phyloP scores from a whole-genome alignment of 1,139 yeast species.

The Yamadazyma pseudoaaseri region DNA sequence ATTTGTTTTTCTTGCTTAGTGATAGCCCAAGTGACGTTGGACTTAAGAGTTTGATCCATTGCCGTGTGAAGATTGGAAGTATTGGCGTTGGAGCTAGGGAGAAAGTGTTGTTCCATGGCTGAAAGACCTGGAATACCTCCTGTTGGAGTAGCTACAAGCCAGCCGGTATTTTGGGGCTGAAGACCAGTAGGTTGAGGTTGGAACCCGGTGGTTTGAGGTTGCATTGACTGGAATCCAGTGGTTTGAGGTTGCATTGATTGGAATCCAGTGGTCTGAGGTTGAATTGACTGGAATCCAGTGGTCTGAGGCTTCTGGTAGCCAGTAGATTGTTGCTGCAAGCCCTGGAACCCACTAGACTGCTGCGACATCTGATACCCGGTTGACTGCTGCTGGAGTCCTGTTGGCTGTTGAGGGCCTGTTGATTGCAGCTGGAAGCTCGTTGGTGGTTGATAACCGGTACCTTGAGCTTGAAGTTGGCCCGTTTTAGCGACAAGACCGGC shows the following conservation, averaged over 20 bases:
- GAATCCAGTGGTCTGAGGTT: conserved; percentile 31
- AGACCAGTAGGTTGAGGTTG: conserved; percentile 17
- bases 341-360: conserved; percentile 38
- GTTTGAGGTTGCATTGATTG: conserved; percentile 41
- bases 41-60: conserved; percentile 51
- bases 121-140: conserved; percentile 77
- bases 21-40: conserved; percentile 71
- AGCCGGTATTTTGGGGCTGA: conserved; percentile 59
- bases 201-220: conserved; percentile 37
- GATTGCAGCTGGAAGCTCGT: too few species aligned
- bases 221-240: conserved; percentile 35
- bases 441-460: conserved; percentile 37
- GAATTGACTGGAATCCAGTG: conserved; percentile 32
- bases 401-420: conserved; percentile 28
- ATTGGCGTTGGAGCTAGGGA: conserved; percentile 57
- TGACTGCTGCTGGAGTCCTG: conserved; percentile 30
- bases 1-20: conserved; percentile 82
- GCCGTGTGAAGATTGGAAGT: conserved; percentile 45
- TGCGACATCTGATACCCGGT: conserved; percentile 19
- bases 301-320: conserved; percentile 17
- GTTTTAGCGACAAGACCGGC: conserved; percentile 39
- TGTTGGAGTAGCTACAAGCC: conserved; percentile 66
- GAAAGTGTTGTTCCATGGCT: conserved; percentile 71
- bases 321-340: conserved; percentile 30
- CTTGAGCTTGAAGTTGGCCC: conserved; percentile 30